Percentiles rank a stretch among this genome's conserved stretches.
Conservation (phyloP, 306 rosid genomes). For the Fagus sylvatica region DNA sequence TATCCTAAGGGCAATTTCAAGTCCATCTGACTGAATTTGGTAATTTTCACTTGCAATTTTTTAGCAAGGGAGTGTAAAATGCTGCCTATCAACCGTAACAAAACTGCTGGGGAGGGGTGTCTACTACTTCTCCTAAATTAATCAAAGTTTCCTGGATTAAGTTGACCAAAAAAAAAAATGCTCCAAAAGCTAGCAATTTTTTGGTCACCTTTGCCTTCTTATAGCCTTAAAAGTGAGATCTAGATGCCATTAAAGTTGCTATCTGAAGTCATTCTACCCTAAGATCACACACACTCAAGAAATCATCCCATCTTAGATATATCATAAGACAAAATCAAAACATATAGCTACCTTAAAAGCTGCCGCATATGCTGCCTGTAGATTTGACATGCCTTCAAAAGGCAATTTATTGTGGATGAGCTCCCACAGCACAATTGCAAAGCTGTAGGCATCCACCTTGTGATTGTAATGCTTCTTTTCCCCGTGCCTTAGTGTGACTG, state of each 20-base stretch:
- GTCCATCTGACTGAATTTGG: background rate
- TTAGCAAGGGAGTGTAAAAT: background rate
- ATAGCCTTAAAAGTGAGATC: background rate
- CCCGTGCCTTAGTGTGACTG: slow-evolving; percentile 91
- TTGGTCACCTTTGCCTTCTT: background rate
- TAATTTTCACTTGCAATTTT: slow-evolving; percentile 4
- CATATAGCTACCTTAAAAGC: slow-evolving; percentile 77
- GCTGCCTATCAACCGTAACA: background rate
- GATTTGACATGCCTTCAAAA: slow-evolving; percentile 98
- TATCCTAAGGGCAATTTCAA: background rate
- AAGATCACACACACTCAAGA: background rate
- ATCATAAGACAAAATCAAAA: slow-evolving; percentile 1
- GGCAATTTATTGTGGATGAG: slow-evolving; percentile 89
- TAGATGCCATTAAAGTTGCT: background rate
- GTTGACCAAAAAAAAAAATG: background rate
- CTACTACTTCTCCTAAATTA: background rate
- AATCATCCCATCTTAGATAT: background rate
- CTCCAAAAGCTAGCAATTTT: background rate
- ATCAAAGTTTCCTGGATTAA: background rate
- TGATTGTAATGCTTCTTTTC: slow-evolving; percentile 96
- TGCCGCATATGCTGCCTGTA: slow-evolving; percentile 97
- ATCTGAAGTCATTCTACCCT: background rate
- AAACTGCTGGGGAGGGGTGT: background rate
- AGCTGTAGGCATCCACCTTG: slow-evolving; percentile 95
- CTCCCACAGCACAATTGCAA: slow-evolving; percentile 95